phyloP scores from a whole-genome alignment of 345 rosid species.

The Salix caprea region DNA sequence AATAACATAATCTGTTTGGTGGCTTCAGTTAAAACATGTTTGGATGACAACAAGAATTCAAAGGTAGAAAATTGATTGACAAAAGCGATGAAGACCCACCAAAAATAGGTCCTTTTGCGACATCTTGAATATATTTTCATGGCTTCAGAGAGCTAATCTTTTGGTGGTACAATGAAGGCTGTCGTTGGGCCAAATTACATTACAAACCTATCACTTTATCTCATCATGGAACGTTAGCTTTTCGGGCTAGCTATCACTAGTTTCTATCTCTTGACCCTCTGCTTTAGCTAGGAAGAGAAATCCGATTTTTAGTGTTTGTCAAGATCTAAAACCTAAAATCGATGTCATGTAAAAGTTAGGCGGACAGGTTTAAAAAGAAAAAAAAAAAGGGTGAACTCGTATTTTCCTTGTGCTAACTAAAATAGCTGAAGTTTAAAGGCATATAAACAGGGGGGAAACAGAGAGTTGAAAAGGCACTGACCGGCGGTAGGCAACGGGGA shows the following conservation, averaged over 20 bases:
- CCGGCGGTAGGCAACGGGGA: slow-evolving; percentile 62
- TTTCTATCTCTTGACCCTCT: too few species aligned
- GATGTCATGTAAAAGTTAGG: background rate
- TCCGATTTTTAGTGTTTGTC: background rate
- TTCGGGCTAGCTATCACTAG: background rate
- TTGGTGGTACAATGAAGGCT: background rate
- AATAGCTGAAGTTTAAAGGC: background rate
- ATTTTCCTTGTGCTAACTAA: background rate
- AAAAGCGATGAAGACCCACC: background rate
- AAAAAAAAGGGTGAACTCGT: too few species aligned
- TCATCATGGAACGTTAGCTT: background rate
- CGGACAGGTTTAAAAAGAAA: background rate
- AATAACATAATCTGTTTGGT: background rate
- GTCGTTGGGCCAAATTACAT: background rate
- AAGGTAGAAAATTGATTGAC: background rate
- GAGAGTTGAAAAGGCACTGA: slow-evolving; percentile 2
- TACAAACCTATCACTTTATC: too few species aligned
- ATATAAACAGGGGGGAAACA: background rate
- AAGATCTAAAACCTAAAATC: background rate
- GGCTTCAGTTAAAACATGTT: background rate
- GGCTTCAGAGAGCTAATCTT: background rate
- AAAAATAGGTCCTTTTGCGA: background rate
- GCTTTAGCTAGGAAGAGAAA: too few species aligned
- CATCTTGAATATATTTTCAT: background rate
- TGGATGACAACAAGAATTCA: background rate